These are phyloP conservation scores for Coemansia asiatica DNA, from an alignment of 192 early-diverging fungal species.

Conservation along the genomic window DNA sequence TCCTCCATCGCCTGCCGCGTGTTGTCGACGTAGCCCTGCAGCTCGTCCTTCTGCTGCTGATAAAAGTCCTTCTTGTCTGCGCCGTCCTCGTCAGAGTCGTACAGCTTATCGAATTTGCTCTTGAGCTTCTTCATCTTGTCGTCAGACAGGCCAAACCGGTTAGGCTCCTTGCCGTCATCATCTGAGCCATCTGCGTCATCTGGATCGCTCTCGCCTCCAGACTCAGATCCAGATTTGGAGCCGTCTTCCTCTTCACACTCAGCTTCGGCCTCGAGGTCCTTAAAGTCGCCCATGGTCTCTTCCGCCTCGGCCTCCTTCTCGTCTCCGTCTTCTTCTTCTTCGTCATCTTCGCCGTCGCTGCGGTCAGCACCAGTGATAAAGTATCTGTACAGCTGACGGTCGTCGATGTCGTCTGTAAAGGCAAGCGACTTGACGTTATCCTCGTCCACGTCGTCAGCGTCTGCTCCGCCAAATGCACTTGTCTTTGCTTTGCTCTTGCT, in stretches of 20 bases:
- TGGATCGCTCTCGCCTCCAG: constrained; percentile 29
- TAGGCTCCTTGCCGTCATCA: constrained; percentile 58
- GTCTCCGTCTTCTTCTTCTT: constrained; percentile 34
- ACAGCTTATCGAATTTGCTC: constrained; percentile 91
- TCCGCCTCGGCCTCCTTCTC: constrained; percentile 58
- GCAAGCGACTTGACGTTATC: constrained; percentile 44
- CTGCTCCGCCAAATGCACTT: constrained; percentile 23
- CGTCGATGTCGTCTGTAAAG: constrained; percentile 36
- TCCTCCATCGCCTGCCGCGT: constrained; percentile 89
- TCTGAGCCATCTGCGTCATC: constrained; percentile 54
- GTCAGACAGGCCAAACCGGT: constrained; percentile 64
- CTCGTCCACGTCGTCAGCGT: constrained; percentile 45
- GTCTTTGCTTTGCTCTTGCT: constrained; percentile 23
- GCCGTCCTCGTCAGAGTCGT: constrained; percentile 74
- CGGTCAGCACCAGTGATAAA: constrained; percentile 47
- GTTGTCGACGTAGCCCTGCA: constrained; percentile 77
- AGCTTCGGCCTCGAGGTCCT: constrained; percentile 69
- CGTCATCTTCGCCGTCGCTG: constrained; percentile 40
- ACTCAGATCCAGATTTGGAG: constrained; percentile 74
- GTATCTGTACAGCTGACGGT: constrained; percentile 20
- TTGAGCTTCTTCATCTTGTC: constrained; percentile 87
- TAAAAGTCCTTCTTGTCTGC: constrained; percentile 76
- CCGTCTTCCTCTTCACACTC: constrained; percentile 50
- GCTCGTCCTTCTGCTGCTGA: constrained; percentile 85
- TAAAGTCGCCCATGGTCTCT: constrained; percentile 64